Percentiles rank a stretch among this genome's conserved stretches.
Conservation (phyloP, 108 stramenopile species). For the Cyclostephanos invisitatus region DNA sequence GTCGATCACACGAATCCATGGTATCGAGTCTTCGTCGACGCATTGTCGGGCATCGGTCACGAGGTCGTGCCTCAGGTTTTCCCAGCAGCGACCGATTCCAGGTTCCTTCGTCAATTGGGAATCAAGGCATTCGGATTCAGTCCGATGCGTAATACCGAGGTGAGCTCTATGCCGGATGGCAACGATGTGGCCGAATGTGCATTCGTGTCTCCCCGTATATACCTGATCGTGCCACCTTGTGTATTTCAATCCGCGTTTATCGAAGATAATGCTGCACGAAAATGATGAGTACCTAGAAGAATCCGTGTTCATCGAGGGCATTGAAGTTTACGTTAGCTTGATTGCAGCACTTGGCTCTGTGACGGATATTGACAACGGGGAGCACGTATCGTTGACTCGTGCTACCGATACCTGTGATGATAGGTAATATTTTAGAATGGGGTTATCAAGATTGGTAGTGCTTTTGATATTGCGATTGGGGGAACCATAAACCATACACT, state of each 20-base stretch:
- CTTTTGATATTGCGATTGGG: no score
- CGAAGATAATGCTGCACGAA: slow-evolving; percentile 89
- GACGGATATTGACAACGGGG: slow-evolving; percentile 13
- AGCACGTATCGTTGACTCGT: no score
- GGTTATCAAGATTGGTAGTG: no score
- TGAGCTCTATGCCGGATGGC: no score
- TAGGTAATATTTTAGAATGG: no score
- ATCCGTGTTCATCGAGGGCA: slow-evolving; percentile 87
- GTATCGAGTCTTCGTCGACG: slow-evolving; percentile 82
- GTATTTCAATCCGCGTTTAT: neutral
- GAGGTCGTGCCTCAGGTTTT: slow-evolving; percentile 87
- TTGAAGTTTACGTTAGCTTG: slow-evolving; percentile 86
- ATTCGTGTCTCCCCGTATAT: no score
- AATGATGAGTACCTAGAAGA: slow-evolving; percentile 94
- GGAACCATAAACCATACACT: no score
- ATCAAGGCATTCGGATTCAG: slow-evolving; percentile 93
- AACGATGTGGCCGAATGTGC: no score
- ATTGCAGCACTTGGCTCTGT: slow-evolving; percentile 59
- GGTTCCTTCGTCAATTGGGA: slow-evolving; percentile 88
- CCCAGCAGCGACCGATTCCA: slow-evolving; percentile 95
- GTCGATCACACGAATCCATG: slow-evolving; percentile 89
- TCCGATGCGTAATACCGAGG: slow-evolving; percentile 90
- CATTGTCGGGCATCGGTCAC: slow-evolving; percentile 65
- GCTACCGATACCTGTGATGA: no score
- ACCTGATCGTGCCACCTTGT: neutral